phyloP scores from a whole-genome alignment of 2,329 filamentous ascomycete species.

The Cytospora paraplurivora region DNA sequence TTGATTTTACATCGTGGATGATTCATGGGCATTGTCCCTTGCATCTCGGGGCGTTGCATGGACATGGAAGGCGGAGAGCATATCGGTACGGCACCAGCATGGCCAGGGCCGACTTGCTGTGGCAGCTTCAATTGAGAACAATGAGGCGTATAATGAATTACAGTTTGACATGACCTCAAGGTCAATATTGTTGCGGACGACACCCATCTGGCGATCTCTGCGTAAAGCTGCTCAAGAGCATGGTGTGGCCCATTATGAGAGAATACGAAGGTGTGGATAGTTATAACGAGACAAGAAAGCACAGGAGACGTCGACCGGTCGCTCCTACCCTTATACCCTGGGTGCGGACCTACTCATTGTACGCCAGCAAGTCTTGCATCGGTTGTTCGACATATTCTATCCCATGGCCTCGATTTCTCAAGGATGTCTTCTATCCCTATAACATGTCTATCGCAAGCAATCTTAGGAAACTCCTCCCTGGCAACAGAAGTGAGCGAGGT shows the following conservation, averaged over 20 bases:
- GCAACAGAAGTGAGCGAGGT: slow-evolving; percentile 52
- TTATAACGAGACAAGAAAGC: neutral
- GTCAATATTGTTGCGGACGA: neutral
- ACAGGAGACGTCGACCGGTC: neutral
- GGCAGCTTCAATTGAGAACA: neutral
- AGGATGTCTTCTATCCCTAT: neutral
- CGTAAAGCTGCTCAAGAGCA: neutral
- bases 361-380: neutral
- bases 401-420: neutral
- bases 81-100: slow-evolving; percentile 14
- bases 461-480: slow-evolving; percentile 51
- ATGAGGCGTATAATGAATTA: slow-evolving; percentile 2
- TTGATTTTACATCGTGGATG: neutral
- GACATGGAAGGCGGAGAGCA: slow-evolving; percentile 16
- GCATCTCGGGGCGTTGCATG: slow-evolving; percentile 26
- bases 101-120: slow-evolving; percentile 10
- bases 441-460: slow-evolving; percentile 42
- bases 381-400: neutral
- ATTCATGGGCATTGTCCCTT: slow-evolving; percentile 3
- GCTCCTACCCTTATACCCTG: neutral
- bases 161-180: neutral
- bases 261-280: neutral
- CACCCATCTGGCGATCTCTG: neutral
- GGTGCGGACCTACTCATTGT: neutral
- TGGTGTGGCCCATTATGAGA: neutral